These are phyloP conservation scores for Silene vulgaris DNA, from an alignment of 179 eudicot genomes.

Conservation along the genomic window DNA sequence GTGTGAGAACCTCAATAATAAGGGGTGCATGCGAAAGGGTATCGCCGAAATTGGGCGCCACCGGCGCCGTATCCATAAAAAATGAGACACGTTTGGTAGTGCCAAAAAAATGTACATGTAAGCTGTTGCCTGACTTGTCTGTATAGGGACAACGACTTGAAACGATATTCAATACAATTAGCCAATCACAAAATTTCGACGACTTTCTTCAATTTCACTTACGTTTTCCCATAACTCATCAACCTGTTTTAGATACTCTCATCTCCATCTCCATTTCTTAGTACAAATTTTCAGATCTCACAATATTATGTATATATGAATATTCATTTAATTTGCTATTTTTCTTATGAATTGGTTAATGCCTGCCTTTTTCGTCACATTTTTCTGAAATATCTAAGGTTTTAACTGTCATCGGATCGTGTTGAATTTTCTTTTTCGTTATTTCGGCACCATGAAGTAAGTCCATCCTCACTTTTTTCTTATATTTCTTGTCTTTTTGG, in stretches of 20 bases:
- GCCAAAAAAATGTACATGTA: neutral
- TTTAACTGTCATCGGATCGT: neutral
- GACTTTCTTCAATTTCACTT: neutral
- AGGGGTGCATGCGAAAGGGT: too few relatives aligned
- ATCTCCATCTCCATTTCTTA: neutral
- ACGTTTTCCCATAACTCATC: neutral
- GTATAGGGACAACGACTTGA: neutral
- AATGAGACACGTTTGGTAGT: neutral
- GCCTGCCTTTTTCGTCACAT: neutral
- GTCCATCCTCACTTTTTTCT: slow-evolving; percentile 2
- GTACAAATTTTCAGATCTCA: neutral
- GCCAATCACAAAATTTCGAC: neutral
- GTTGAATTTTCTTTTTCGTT: neutral
- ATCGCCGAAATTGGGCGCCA: too few relatives aligned
- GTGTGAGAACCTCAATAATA: too few relatives aligned
- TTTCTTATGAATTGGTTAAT: too few relatives aligned
- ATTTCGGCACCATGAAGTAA: slow-evolving; percentile 29
- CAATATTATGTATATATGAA: too few relatives aligned
- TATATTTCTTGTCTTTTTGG: neutral
- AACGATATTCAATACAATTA: neutral
- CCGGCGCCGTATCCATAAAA: too few relatives aligned
- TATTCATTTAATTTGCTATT: too few relatives aligned
- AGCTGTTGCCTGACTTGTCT: neutral
- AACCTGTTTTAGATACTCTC: neutral
- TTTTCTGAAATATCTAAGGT: neutral